These are phyloP conservation scores for Tulasnella sp. DNA, from an alignment of 768 basidiomycete species.

Conservation along the genomic window DNA sequence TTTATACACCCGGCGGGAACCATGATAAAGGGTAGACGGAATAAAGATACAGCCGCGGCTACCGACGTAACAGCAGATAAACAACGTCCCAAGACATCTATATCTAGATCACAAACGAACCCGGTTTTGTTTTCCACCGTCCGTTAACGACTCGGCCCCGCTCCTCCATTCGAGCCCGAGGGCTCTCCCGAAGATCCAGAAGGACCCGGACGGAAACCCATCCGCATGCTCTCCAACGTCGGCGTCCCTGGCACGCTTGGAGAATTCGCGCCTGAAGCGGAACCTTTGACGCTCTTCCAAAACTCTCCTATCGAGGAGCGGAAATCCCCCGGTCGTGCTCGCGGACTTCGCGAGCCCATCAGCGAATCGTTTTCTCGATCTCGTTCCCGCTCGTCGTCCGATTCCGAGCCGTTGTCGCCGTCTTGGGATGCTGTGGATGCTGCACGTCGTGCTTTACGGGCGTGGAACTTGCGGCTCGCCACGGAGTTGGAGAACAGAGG, in stretches of 20 bases:
- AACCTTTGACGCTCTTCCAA: neutral
- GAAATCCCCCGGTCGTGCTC: constrained; percentile 5
- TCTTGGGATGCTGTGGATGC: constrained; percentile 24
- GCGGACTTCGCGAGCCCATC: constrained; percentile 19
- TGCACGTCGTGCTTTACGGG: constrained; percentile 48
- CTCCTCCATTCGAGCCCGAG: neutral
- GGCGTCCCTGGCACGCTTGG: constrained; percentile 5
- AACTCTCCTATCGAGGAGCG: constrained; percentile 5
- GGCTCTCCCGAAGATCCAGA: neutral
- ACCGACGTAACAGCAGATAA: constrained; percentile 1
- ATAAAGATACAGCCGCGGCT: constrained; percentile 15
- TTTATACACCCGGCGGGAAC: neutral
- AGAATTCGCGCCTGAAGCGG: neutral
- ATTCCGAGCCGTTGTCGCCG: constrained; percentile 28
- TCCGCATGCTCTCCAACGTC: constrained; percentile 4
- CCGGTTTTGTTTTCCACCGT: neutral
- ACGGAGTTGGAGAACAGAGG: constrained; percentile 93
- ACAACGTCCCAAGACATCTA: neutral
- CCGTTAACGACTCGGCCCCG: neutral
- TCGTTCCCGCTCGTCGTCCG: constrained; percentile 35
- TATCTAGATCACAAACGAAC: neutral
- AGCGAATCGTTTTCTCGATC: constrained; percentile 20
- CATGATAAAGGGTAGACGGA: neutral
- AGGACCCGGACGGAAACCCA: neutral
- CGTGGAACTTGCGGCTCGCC: constrained; percentile 83